Evolutionary conservation across 768 basidiomycete genomes (phyloP).

Genomic region (Lactifluus piperatus): DNA sequence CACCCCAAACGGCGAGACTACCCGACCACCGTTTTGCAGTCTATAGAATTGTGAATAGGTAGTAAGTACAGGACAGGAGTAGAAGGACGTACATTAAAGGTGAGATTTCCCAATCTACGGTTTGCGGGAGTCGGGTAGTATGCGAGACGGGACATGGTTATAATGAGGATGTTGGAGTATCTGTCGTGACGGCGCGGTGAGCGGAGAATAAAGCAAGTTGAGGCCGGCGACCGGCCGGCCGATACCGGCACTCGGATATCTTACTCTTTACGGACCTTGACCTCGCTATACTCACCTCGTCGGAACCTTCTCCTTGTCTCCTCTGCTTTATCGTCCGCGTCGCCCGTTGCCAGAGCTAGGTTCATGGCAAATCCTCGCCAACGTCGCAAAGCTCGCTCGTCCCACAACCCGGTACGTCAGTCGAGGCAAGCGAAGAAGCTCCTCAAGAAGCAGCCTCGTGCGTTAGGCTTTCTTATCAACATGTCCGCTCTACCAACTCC

Average conservation of each 20-base stretch:
- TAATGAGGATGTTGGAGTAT: neutral
- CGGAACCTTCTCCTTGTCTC: conserved; percentile 2
- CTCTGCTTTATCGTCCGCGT: conserved; percentile 5
- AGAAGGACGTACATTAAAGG: conserved; percentile 20
- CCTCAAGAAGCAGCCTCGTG: conserved; percentile 71
- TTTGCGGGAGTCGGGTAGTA: conserved; percentile 27
- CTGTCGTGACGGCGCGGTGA: neutral
- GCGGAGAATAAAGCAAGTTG: neutral
- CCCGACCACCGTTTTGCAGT: conserved; percentile 44
- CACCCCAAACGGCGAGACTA: conserved; percentile 61
- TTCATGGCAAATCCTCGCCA: conserved; percentile 93
- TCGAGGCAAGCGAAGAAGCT: conserved; percentile 67
- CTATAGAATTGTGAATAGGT: conserved; percentile 17
- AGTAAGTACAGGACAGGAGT: neutral
- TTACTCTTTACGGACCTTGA: neutral
- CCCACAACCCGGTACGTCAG: conserved; percentile 66
- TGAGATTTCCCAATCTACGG: conserved; percentile 17
- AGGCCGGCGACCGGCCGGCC: neutral
- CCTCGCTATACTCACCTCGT: neutral
- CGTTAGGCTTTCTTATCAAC: conserved; percentile 25
- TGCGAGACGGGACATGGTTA: conserved; percentile 29
- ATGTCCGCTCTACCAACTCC: conserved; percentile 12
- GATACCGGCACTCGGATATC: neutral
- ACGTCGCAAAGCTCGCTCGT: conserved; percentile 75
- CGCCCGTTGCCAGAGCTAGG: conserved; percentile 1